phyloP scores from a whole-genome alignment of 371 early-diverging fungal genomes.

The Mucor ambiguus region DNA sequence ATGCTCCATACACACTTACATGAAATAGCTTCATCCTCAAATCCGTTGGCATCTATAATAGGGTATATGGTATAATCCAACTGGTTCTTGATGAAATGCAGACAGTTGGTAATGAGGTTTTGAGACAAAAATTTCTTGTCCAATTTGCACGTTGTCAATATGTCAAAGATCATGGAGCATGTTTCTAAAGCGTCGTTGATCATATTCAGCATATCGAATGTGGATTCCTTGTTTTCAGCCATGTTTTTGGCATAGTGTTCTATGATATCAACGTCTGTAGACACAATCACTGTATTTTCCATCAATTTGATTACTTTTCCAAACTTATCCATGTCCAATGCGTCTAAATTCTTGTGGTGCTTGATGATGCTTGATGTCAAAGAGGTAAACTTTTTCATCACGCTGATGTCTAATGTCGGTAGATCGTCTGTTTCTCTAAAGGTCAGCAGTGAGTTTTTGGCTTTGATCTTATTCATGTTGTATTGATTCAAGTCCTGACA shows the following conservation, averaged over 20 bases:
- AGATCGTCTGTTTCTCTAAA: slow-evolving; percentile 20
- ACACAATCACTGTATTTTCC: slow-evolving; percentile 19
- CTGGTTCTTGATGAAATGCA: slow-evolving; percentile 34
- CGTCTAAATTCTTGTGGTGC: slow-evolving; percentile 8
- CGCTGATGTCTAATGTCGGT: slow-evolving; percentile 18
- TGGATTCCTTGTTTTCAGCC: background rate
- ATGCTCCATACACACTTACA: slow-evolving; percentile 29
- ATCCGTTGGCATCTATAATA: slow-evolving; percentile 31
- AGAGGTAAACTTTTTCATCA: slow-evolving; percentile 15
- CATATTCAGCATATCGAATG: background rate
- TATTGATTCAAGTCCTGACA: slow-evolving; percentile 22
- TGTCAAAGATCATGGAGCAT: slow-evolving; percentile 31
- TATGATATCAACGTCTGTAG: slow-evolving; percentile 24
- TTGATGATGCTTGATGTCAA: background rate
- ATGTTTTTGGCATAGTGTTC: slow-evolving; percentile 14
- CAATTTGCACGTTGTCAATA: slow-evolving; percentile 30
- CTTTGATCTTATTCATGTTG: slow-evolving; percentile 8
- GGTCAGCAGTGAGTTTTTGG: slow-evolving; percentile 10
- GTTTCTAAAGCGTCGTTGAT: slow-evolving; percentile 27
- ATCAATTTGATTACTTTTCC: slow-evolving; percentile 24
- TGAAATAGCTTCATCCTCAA: slow-evolving; percentile 26
- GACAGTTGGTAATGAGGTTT: slow-evolving; percentile 31
- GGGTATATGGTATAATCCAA: slow-evolving; percentile 45
- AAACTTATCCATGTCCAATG: slow-evolving; percentile 16
- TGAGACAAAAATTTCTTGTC: slow-evolving; percentile 35